Evolutionary conservation across 2,329 filamentous ascomycete species (phyloP), one percentile per base, ranked within the genome.

Genomic region (Cytospora schulzeri): DNA sequence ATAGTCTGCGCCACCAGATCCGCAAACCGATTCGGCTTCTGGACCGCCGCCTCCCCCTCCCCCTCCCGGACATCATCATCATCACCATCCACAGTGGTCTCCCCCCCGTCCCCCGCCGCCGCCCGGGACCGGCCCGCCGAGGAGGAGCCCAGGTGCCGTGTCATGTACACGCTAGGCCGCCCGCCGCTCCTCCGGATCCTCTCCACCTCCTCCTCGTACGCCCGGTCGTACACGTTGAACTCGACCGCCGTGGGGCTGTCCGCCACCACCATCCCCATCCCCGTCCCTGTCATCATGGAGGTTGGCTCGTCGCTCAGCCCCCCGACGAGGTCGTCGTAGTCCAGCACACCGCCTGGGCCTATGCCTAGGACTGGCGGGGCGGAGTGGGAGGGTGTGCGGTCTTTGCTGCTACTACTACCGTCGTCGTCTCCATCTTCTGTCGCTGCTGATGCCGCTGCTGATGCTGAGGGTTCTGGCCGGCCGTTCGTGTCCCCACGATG

Each of bases 191-290:
- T 53, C 64, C 76, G 78, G 71, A 97, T 94, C 19, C 89, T 85
- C 65, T 90, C 85, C 31, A 95, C 85, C 77, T 97, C 92, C 66
- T 91, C 86, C 72, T 91, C 87, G 74, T 96, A 97, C 0, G 94
- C 94, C 0, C 85, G 87, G 74, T 96, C 92, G 75, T 97, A 97
- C 64, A 98, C 89, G 72, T 95, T 88, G 70, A 92, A 92, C 66
- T 96, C 92, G 7, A 91, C 91, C 1, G 89, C 90, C 0, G 89
- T 89, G 3, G 94, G 94, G 1, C 91, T 96, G 76, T 97, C 93
- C 33, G 91, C 91, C 50, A 97, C 88, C 5, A n/a, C n/a, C n/a
- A n/a, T n/a, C n/a, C n/a, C n/a, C n/a, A n/a, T n/a, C n/a, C n/a
- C n/a, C n/a, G n/a, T n/a, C n/a, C n/a, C n/a, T n/a, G n/a, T n/a